A percentile compares a stretch with the other conserved stretches of the same genome.
Evolutionary conservation across 345 rosid species (phyloP).

Genomic region (Eutrema heterophyllum): DNA sequence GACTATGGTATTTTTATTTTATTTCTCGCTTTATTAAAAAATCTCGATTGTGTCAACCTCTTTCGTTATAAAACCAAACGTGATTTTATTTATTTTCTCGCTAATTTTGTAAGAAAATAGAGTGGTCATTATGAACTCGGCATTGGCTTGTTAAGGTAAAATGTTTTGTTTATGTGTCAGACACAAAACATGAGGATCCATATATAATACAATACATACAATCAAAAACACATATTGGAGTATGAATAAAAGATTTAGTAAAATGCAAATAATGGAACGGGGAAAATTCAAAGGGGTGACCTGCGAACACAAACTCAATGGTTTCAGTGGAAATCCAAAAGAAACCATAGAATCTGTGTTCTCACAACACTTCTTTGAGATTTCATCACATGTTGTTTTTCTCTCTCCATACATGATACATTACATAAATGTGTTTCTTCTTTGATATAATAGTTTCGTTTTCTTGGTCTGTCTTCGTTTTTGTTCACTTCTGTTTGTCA

Average conservation of each 20-base stretch:
- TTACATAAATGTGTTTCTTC: not conserved
- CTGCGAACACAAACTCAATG: conserved; percentile 27
- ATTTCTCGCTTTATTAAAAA: too few species aligned
- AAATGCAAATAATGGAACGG: not conserved
- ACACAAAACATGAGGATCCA: not conserved
- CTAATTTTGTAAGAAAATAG: not conserved
- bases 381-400: conserved; percentile 4
- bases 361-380: conserved; percentile 29
- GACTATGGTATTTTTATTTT: not conserved
- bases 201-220: not conserved
- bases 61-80: not conserved
- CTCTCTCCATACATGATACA: not conserved
- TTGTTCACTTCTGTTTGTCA: conserved; percentile 10
- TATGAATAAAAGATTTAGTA: not conserved
- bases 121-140: not conserved
- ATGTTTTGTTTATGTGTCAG: not conserved
- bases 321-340: not conserved
- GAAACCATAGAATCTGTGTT: conserved; percentile 14
- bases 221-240: not conserved
- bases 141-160: not conserved
- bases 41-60: not conserved
- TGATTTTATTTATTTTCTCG: not conserved
- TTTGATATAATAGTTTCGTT: not conserved
- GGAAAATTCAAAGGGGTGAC: conserved; percentile 32
- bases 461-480: not conserved